Conservation (phyloP, 148 eudicot species). For the Fagopyrum esculentum region DNA sequence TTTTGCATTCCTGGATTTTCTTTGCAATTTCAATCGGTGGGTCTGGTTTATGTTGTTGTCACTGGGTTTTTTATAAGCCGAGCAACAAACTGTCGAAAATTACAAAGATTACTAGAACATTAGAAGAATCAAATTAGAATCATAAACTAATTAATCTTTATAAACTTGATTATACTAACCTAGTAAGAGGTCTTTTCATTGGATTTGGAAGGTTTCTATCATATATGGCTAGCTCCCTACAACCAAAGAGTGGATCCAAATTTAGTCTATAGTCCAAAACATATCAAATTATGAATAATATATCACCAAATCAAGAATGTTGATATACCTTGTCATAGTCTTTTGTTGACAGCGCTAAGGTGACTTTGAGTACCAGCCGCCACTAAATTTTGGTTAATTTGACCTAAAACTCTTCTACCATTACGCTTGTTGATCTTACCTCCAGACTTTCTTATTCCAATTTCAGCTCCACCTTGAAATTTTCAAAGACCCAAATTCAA, state of each 20-base stretch:
- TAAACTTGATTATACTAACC: neutral
- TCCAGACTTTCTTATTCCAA: slow-evolving; percentile 1
- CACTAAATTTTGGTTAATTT: slow-evolving; percentile 11
- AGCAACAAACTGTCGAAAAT: slow-evolving; percentile 32
- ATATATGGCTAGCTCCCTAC: neutral
- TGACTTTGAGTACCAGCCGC: neutral
- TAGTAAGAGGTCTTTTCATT: slow-evolving; percentile 5
- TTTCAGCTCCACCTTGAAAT: slow-evolving; percentile 7
- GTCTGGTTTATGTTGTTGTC: slow-evolving; percentile 22
- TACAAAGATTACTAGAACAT: neutral
- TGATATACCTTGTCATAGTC: slow-evolving; percentile 7
- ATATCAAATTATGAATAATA: neutral
- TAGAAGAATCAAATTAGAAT: neutral
- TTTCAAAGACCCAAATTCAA: slow-evolving; percentile 9
- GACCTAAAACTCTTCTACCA: neutral
- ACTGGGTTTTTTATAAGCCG: slow-evolving; percentile 26
- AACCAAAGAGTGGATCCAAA: neutral
- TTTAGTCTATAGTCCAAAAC: neutral
- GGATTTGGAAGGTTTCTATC: slow-evolving; percentile 9
- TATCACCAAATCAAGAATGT: neutral
- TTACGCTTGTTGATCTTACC: slow-evolving; percentile 3
- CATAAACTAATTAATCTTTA: neutral
- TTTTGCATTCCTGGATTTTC: slow-evolving; percentile 25
- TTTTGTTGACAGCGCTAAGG: slow-evolving; percentile 7
- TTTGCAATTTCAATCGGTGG: slow-evolving; percentile 21